Conservation (phyloP, 371 early-diverging fungal species). For the Lichtheimia hyalospora region DNA sequence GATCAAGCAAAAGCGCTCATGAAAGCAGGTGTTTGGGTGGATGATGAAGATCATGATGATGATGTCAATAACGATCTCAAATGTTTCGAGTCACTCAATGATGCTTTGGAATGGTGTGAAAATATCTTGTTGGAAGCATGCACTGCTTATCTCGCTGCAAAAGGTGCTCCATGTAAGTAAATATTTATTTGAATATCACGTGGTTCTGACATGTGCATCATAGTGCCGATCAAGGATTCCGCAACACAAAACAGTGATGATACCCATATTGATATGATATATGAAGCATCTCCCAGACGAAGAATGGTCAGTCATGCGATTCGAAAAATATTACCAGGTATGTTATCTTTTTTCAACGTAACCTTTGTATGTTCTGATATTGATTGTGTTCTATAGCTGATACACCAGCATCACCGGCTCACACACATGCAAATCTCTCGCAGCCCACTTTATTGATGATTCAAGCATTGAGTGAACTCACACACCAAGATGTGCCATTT, state of each 20-base stretch:
- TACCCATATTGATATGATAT: conserved; percentile 12
- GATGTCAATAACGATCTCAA: conserved; percentile 55
- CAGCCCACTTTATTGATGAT: conserved; percentile 64
- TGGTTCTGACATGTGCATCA: not conserved
- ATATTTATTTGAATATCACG: not conserved
- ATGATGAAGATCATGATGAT: conserved; percentile 23
- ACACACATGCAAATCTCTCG: conserved; percentile 28
- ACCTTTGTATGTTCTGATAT: too few species aligned
- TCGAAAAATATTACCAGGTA: conserved; percentile 39
- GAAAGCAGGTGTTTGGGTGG: conserved; percentile 77
- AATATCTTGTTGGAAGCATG: conserved; percentile 72
- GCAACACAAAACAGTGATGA: not conserved
- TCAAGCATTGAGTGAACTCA: conserved; percentile 67
- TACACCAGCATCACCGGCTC: not conserved
- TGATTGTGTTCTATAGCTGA: too few species aligned
- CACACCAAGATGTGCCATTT: conserved; percentile 27
- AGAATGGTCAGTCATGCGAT: conserved; percentile 37
- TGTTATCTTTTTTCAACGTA: not conserved
- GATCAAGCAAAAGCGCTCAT: conserved; percentile 75
- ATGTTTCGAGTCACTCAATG: conserved; percentile 78
- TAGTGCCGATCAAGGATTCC: conserved; percentile 13
- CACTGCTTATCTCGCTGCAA: conserved; percentile 52
- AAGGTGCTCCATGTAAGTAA: conserved; percentile 12
- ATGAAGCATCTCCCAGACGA: conserved; percentile 37
- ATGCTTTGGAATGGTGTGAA: conserved; percentile 95